Base-by-base conservation (phyloP, 2,329 filamentous ascomycete genomes). In the Cladosporium sp. region DNA sequence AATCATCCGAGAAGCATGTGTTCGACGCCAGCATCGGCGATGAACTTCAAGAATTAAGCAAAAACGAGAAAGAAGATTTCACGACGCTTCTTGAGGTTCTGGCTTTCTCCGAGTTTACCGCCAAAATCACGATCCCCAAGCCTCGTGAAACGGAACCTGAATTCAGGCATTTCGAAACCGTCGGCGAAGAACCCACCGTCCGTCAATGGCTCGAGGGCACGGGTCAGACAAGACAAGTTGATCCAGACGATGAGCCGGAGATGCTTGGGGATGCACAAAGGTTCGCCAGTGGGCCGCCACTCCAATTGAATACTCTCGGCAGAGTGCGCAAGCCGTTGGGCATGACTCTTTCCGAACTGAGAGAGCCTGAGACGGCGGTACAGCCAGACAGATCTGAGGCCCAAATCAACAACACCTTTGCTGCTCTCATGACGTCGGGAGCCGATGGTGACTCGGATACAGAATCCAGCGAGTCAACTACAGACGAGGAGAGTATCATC, bases 21-120 rank as follows among this genome's bases (percentile, higher is more conserved):
- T 73, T 75, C 69, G 73, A 74, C 51, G 71, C 70, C 48, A 64
- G 68, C 8, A 61, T 69, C 2, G 71, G 68, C 14, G 43, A 53
- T 25, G 51, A 61, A 16, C 36, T 67, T 18, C 34, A 58, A 5
- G 32, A 49, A n/a, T 21, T 65, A 23, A 39, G n/a, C 30, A 46
- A 23, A 8, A 46, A 16, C 7, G 59, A 64, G 26, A 51, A 64
- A 34, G 43, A 25, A 2, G 57, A 61, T 7, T 26, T 68, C 13
- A 26, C 65, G 2, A 36, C 14, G 5, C 49, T 66, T 32, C 57
- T 59, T n/a, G 43, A 58, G 10, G 13, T 58, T 4, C 23, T 65
- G 18, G 30, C 23, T 14, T 63, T 63, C 49, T 16, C 14, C 4
- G 36, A 46, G 8, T 54, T 59, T 18, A 28, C 18, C 28, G 54